Conservation (phyloP, 192 early-diverging fungal genomes). For the Backusella westeae region DNA sequence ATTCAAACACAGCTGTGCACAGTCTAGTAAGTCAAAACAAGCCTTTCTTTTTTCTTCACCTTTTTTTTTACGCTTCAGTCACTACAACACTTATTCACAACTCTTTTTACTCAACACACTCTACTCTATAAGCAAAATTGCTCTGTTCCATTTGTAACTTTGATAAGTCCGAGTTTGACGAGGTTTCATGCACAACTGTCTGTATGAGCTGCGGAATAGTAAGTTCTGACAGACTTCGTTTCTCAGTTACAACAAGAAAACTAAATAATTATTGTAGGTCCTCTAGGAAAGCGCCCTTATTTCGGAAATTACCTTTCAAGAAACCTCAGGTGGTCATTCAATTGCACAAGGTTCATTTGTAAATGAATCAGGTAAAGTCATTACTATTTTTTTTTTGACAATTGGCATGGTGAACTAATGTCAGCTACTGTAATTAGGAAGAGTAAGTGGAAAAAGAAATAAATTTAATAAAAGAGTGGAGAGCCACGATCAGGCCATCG, state of each 20-base stretch:
- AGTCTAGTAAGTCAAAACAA: too few species aligned
- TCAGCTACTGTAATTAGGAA: conserved; percentile 23
- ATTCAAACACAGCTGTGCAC: too few species aligned
- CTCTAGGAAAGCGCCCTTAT: conserved; percentile 93
- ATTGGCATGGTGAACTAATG: neutral
- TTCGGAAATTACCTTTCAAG: conserved; percentile 87
- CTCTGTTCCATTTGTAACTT: conserved; percentile 30
- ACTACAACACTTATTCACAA: too few species aligned
- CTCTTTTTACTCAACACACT: neutral
- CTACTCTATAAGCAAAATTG: neutral
- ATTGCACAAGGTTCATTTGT: conserved; percentile 71
- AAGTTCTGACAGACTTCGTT: neutral
- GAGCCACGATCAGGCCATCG: conserved; percentile 68
- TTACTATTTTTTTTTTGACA: too few species aligned
- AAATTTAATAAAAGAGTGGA: conserved; percentile 53
- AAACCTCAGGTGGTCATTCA: conserved; percentile 83
- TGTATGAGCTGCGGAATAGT: conserved; percentile 28
- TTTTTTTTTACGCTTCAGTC: too few species aligned
- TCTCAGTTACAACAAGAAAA: too few species aligned
- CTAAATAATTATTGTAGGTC: conserved; percentile 51
- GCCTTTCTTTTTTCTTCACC: too few species aligned
- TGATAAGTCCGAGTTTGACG: conserved; percentile 18
- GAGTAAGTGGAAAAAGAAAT: conserved; percentile 38
- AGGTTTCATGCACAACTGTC: conserved; percentile 17
- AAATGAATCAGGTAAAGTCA: conserved; percentile 17